Base-by-base conservation (phyloP, 139 green algal genomes). In the Edaphochlamys debaryana region DNA sequence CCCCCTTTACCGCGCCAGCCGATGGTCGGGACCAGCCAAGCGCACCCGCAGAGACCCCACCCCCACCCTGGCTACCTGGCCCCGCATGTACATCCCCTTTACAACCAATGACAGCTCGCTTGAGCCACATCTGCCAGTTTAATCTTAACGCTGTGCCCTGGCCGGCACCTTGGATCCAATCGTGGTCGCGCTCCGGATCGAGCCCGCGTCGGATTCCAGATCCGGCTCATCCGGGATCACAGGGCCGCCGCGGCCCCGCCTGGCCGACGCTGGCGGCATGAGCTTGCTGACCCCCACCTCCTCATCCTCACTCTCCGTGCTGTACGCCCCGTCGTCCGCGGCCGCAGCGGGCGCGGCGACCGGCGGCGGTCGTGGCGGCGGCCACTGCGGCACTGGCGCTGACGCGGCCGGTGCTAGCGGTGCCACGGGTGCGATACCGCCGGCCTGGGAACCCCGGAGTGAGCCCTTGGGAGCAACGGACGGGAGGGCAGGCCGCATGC, bases 251-350 rank as follows among this genome's bases (percentile, higher is more conserved):
- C n/a, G 34, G 32, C 63, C 15, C 63, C n/a, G 34, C 58, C 74
- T 40, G 58, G 2, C 34, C 27, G 17, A 36, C 58, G 37, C 23
- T 17, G 30, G 27, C 64, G n/a, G 19, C 40, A 34, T 63, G 25
- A 67, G 4, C 7, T 29, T 48, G 32, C 34, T 67, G n/a, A 83
- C 77, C 3, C 77, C 77, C 32, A 67, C 45, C 77, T 83, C 77
- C 45, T 83, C 77, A 20, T 83, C 63, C 77, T 83, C 77, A 45
- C 77, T 83, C 27, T 74, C 77, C 1, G 77, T 83, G 64, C 77
- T 83, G 63, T 83, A 66, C 40, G 45, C 40, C 1, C 25, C 25
- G 25, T 9, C 27, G 0, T 4, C 25, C 1, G 0, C 66, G 36
- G 36, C 1, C 36, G 22, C 3, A 11, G 66, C 66, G 11, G 34